Percentiles rank a stretch among this genome's conserved stretches.
These are phyloP conservation scores for Fragilariopsis cylindrus DNA, from an alignment of 108 stramenopile species.

Conservation along the genomic window DNA sequence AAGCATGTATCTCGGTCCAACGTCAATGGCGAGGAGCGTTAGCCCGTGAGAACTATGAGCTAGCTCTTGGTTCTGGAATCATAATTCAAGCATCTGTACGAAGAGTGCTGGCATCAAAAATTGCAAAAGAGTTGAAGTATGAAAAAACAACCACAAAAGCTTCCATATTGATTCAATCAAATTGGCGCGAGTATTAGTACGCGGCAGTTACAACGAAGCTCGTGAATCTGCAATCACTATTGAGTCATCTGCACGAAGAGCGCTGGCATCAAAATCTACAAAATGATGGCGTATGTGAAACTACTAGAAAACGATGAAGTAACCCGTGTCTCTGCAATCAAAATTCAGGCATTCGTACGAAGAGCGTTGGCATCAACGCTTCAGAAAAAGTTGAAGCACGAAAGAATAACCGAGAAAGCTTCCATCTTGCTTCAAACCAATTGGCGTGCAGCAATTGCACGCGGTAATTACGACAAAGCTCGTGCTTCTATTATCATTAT, in stretches of 20 bases:
- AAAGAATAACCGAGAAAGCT: neutral
- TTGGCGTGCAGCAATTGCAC: constrained; percentile 16
- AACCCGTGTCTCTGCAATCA: constrained; percentile 10
- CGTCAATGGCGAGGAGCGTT: constrained; percentile 9
- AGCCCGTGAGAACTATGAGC: neutral
- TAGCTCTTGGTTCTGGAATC: constrained; percentile 5
- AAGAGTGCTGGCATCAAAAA: constrained; percentile 9
- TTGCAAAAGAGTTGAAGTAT: no score
- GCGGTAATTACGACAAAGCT: neutral
- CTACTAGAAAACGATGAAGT: constrained; percentile 6
- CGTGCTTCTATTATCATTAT: constrained; percentile 21
- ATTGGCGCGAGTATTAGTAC: constrained; percentile 3
- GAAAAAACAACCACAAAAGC: neutral
- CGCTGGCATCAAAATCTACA: neutral
- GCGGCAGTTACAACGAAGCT: neutral
- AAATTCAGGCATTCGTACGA: constrained; percentile 23
- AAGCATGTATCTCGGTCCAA: constrained; percentile 9
- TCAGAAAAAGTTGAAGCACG: neutral
- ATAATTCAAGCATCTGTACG: constrained; percentile 26
- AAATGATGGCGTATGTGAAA: neutral
- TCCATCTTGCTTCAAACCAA: constrained; percentile 14
- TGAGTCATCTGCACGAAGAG: constrained; percentile 8
- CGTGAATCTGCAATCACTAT: constrained; percentile 9
- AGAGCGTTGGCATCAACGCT: constrained; percentile 1
- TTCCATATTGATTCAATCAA: constrained; percentile 17